phyloP scores from a whole-genome alignment of 192 early-diverging fungal genomes.

The Neocallimastix lanati region DNA sequence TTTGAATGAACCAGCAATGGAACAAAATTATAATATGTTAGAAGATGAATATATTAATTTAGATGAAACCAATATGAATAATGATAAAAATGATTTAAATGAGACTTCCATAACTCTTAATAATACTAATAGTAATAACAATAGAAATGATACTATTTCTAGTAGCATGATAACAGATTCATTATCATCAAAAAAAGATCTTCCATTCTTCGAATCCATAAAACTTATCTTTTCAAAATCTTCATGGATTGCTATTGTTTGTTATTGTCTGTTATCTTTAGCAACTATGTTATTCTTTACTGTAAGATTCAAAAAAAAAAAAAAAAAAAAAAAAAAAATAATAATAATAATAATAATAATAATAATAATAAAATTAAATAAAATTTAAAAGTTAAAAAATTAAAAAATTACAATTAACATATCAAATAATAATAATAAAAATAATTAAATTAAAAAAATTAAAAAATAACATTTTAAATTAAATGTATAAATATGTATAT shows the following conservation, averaged over 20 bases:
- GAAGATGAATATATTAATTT: neutral
- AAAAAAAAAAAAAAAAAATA: neutral
- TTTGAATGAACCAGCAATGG: neutral
- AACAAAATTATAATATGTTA: neutral
- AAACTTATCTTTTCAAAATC: neutral
- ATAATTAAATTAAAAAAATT: too few species aligned
- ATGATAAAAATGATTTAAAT: neutral
- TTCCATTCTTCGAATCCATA: neutral
- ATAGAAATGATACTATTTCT: neutral
- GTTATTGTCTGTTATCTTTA: neutral
- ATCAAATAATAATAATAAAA: too few species aligned
- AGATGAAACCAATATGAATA: neutral
- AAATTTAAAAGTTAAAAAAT: too few species aligned
- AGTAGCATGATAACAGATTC: neutral
- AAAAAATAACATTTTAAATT: too few species aligned
- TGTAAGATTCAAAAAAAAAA: neutral
- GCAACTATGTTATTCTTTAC: neutral
- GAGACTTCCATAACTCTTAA: neutral
- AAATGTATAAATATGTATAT: too few species aligned
- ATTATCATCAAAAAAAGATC: neutral
- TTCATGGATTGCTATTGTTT: neutral
- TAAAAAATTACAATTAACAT: too few species aligned
- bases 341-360: too few species aligned
- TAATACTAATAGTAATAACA: too few species aligned
- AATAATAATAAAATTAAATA: too few species aligned